Evolutionary conservation across 495 filamentous ascomycete species (phyloP).

Genomic region (Penicillium cosmopolitanum): DNA sequence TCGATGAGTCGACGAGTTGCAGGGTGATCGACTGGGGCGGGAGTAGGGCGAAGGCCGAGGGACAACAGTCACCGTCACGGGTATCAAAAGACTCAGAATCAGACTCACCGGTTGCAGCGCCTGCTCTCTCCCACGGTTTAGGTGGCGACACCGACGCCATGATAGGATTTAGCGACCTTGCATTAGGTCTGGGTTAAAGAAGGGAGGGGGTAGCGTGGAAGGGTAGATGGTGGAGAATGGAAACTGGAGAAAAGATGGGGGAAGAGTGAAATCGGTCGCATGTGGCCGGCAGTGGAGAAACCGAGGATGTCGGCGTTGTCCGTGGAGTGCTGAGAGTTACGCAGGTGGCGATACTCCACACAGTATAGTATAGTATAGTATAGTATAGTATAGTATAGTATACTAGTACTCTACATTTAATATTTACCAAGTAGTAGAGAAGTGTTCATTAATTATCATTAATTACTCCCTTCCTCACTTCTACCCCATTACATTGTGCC

Average conservation of each 20-base stretch:
- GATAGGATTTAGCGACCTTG: constrained; percentile 33
- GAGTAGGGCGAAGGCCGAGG: constrained; percentile 5
- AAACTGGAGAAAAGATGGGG: constrained; percentile 15
- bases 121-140: constrained; percentile 91
- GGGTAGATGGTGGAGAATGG: constrained; percentile 8
- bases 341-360: background rate
- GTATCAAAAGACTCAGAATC: constrained; percentile 2
- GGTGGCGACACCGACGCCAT: constrained; percentile 77
- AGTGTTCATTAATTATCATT: too few species aligned
- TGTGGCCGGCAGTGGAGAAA: constrained; percentile 38
- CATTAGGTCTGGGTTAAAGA: constrained; percentile 21
- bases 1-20: background rate
- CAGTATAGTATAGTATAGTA: too few species aligned
- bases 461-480: background rate
- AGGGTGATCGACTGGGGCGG: background rate
- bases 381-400: too few species aligned
- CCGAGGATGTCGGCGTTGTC: constrained; percentile 32
- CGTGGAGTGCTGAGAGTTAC: background rate
- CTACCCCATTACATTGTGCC: background rate
- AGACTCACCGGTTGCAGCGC: constrained; percentile 55
- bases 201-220: background rate
- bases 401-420: too few species aligned
- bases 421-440: too few species aligned
- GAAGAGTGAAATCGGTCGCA: constrained; percentile 25
- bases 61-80: background rate